Base-by-base conservation (phyloP, 2,329 filamentous ascomycete genomes). In the Hypoxylon sp. region DNA sequence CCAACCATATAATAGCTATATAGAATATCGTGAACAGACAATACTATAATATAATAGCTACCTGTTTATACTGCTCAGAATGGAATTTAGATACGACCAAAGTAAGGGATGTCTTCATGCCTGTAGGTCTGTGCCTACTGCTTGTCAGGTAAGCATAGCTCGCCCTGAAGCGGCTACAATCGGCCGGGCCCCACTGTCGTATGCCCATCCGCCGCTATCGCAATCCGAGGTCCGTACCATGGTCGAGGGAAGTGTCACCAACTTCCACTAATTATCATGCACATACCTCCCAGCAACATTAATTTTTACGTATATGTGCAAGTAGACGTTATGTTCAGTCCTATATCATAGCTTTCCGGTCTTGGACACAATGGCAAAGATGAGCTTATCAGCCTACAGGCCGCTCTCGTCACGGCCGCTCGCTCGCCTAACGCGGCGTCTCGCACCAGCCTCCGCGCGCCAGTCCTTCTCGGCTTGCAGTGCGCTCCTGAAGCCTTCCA, bases 201-300 rank as follows among this genome's bases (percentile, higher is more conserved):
- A 31, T n/a, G 40, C 46, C 60, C 57, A 52, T 63, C 31, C 48
- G 41, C 60, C 57, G 55, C 60, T 60, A 63, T 63, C 60, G 60
- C 60, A 63, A n/a, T 56, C 53, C 53, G 43, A 57, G 47, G 31
- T 35, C 40, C 55, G 48, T 62, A 43, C 49, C 33, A 38, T 43
- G 51, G 48, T 29, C 3, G 20, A 17, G n/a, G n/a, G 6, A 6
- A 29, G 29, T 40, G 38, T 17, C 38, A 21, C 17, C 20, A 9
- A n/a, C n/a, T n/a, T 27, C 29, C 55, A 62, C 13, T 15, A 9
- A 42, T 46, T 21, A 1, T 33, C 26, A 48, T 23, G 27, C 9
- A n/a, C 9, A n/a, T n/a, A 20, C n/a, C 15, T 17, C 31, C 7
- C n/a, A 27, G 31, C 18, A 6, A 35, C 31, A 17, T 35, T 35